Evolutionary conservation across 192 early-diverging fungal species (phyloP).

Genomic region (Lobosporangium transversale): DNA sequence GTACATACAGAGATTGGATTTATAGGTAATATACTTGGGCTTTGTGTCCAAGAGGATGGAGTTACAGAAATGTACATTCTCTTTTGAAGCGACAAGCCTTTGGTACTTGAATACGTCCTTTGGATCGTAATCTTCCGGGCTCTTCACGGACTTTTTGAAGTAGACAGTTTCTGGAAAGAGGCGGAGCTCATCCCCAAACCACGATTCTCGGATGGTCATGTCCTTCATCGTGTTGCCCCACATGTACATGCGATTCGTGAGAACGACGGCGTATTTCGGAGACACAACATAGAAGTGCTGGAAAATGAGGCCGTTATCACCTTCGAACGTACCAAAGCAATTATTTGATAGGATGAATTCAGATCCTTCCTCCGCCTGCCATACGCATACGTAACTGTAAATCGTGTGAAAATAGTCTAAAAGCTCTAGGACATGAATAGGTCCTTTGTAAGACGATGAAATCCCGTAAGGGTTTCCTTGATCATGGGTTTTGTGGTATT

Average conservation of each 20-base stretch:
- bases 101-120: conserved; percentile 24
- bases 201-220: background rate
- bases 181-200: conserved; percentile 8
- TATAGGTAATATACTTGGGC: conserved; percentile 14
- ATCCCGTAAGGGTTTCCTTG: background rate
- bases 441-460: conserved; percentile 8
- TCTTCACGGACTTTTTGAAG: background rate
- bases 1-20: conserved; percentile 16
- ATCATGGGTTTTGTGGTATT: conserved; percentile 9
- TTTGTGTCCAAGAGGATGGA: conserved; percentile 13
- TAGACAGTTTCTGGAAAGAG: conserved; percentile 5
- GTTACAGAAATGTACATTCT: conserved; percentile 16
- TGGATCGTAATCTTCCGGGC: background rate
- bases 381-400: conserved; percentile 29
- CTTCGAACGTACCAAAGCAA: conserved; percentile 51
- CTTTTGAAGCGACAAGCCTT: conserved; percentile 19
- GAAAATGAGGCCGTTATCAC: conserved; percentile 3
- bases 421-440: conserved; percentile 19
- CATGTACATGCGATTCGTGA: conserved; percentile 9
- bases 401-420: conserved; percentile 7
- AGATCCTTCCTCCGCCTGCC: no score
- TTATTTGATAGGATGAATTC: conserved; percentile 49
- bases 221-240: background rate
- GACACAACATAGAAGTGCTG: conserved; percentile 51
- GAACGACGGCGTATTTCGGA: conserved; percentile 43